phyloP scores from a whole-genome alignment of 2,329 filamentous ascomycete genomes.

The Stachybotrys chlorohalonatus region DNA sequence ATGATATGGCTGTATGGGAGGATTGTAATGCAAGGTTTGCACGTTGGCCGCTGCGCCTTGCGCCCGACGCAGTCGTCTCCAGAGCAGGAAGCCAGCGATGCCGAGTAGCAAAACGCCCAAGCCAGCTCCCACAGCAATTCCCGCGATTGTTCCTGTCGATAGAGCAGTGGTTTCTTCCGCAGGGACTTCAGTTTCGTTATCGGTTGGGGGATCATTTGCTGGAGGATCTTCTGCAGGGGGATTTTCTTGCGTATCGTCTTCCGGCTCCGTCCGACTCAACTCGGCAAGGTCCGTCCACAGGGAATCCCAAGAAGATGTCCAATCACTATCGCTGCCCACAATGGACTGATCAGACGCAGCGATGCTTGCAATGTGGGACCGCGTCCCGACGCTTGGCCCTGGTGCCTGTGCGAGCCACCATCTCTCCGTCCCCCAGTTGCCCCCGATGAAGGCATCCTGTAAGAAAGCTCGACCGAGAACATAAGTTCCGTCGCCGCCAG shows the following conservation, averaged over 20 bases:
- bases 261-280: background rate
- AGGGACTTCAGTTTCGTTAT: too few species aligned
- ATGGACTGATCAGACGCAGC: background rate
- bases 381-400: conserved; percentile 1
- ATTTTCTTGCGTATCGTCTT: background rate
- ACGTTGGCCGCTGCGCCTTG: too few species aligned
- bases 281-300: background rate
- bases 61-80: background rate
- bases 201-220: conserved; percentile 5
- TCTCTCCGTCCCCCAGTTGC: conserved; percentile 22
- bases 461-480: conserved; percentile 34
- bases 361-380: background rate
- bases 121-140: conserved; percentile 21
- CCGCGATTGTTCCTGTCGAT: conserved; percentile 21
- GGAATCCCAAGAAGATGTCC: background rate
- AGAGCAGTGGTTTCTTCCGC: conserved; percentile 11
- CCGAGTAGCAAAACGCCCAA: conserved; percentile 8
- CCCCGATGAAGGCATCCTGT: conserved; percentile 35
- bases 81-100: background rate
- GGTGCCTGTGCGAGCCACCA: conserved; percentile 10
- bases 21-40: too few species aligned
- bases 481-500: conserved; percentile 12
- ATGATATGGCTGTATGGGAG: too few species aligned
- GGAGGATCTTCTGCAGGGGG: background rate
- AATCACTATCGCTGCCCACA: background rate